Conservation (phyloP, 1,139 yeast species). For the Taiozyma sp. region DNA sequence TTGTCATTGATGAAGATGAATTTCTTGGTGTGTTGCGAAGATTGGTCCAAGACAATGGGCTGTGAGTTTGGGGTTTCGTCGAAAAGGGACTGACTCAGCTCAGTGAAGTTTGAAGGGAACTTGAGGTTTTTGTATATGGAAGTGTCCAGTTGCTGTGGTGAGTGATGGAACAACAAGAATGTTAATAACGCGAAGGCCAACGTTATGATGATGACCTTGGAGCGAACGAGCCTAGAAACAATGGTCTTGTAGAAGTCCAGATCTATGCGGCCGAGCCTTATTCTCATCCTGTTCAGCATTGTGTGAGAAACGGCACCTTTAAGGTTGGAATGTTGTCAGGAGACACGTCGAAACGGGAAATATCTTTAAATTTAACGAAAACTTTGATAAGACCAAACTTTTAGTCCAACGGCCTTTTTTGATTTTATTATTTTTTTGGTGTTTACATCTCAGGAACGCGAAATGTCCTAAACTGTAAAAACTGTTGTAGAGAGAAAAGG, state of each 20-base stretch:
- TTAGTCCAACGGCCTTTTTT: background rate
- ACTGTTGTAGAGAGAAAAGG: background rate
- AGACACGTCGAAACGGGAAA: no score
- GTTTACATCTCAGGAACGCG: background rate
- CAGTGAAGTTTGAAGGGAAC: background rate
- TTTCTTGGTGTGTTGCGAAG: background rate
- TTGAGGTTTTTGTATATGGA: background rate
- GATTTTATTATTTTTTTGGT: background rate
- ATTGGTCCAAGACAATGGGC: background rate
- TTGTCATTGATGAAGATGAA: constrained; percentile 14
- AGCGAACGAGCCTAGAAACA: background rate
- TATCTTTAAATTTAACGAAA: no score
- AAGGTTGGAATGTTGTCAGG: no score
- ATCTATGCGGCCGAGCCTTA: background rate
- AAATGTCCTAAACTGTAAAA: no score
- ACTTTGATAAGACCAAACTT: no score
- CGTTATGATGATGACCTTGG: background rate
- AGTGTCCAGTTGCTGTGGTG: background rate
- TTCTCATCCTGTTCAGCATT: background rate
- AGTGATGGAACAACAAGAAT: background rate
- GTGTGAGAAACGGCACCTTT: background rate
- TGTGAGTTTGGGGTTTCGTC: background rate
- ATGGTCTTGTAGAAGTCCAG: background rate
- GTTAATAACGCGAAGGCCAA: background rate
- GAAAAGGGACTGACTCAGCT: background rate